Evolutionary conservation across 768 basidiomycete species (phyloP), one percentile per base, ranked within the genome.

Genomic region (Clitopilus hobsonii): DNA sequence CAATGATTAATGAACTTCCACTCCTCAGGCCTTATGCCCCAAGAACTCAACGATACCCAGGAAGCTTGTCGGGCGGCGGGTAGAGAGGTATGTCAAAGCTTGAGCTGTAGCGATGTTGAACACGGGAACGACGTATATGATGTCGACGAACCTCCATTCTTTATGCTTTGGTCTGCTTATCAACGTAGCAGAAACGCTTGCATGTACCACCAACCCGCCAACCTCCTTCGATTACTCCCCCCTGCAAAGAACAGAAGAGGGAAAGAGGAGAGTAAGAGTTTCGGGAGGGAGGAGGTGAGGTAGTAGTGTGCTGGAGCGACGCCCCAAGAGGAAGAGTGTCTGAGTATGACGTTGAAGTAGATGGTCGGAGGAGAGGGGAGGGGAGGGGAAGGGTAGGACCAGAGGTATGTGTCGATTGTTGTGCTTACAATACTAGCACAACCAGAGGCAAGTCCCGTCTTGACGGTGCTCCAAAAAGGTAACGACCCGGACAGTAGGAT

Each of bases 111-210:
- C 82, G 2, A 94, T 68, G 61, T 97, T 96, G 68, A 93, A 74
- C 1, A 83, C 65, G 0, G 95, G 94, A 0, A 98, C 81, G 16
- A 85, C 79, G 64, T 98, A 98, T 6, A 93, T 79, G 54, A 98
- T 75, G n/a, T n/a, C n/a, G n/a, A n/a, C n/a, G 69, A 99, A 99
- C 6, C 97, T 82, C 97, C 97, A 99, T 70, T 99, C 97, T 67
- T 99, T 99, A 71, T 99, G 97, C 0, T 82, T 86, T 1, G 98
- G 74, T 26, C 66, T 74, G 65, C 93, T 94, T 67, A 98, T 81
- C 2, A 86, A 60, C 2, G 64, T 67, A 6, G 6, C 72, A 23
- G 32, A 72, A 65, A n/a, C n/a, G n/a, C n/a, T n/a, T n/a, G n/a
- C n/a, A n/a, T n/a, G n/a, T n/a, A n/a, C n/a, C n/a, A n/a, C n/a